A percentile compares a stretch with the other conserved stretches of the same genome.
Conservation (phyloP, 805 yeast species). For the Babjeviella inositovora region DNA sequence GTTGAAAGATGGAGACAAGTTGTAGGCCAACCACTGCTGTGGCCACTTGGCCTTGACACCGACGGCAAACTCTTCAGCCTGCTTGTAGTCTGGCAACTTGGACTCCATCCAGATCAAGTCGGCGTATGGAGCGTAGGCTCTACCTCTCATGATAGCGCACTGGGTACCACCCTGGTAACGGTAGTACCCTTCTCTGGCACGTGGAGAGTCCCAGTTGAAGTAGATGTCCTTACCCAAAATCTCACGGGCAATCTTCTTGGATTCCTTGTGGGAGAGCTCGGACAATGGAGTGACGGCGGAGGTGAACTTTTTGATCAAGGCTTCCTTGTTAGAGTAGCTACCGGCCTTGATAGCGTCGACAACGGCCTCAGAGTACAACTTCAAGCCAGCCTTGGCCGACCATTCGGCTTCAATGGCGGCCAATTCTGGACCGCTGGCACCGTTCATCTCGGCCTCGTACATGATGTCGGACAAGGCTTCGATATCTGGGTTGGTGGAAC, state of each 20-base stretch:
- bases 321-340: constrained; percentile 36
- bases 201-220: constrained; percentile 91
- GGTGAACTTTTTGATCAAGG: constrained; percentile 48
- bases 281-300: constrained; percentile 60
- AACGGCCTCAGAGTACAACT: constrained; percentile 84
- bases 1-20: constrained; percentile 93
- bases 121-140: constrained; percentile 89
- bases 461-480: constrained; percentile 62
- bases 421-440: constrained; percentile 56
- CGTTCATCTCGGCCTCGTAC: constrained; percentile 67
- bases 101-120: constrained; percentile 98
- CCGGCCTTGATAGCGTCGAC: constrained; percentile 62
- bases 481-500: constrained; percentile 75
- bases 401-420: constrained; percentile 69
- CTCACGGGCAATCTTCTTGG: constrained; percentile 58
- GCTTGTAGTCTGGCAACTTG: constrained; percentile 82
- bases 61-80: constrained; percentile 88
- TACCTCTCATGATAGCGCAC: constrained; percentile 93
- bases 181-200: constrained; percentile 95
- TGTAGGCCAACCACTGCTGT: constrained; percentile 91
- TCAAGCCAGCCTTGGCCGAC: constrained; percentile 69
- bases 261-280: constrained; percentile 64
- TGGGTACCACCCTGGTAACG: constrained; percentile 92
- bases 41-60: constrained; percentile 78
- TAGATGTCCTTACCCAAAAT: constrained; percentile 68